Base-by-base conservation (phyloP, 805 yeast genomes). In the Candida michaelii region DNA sequence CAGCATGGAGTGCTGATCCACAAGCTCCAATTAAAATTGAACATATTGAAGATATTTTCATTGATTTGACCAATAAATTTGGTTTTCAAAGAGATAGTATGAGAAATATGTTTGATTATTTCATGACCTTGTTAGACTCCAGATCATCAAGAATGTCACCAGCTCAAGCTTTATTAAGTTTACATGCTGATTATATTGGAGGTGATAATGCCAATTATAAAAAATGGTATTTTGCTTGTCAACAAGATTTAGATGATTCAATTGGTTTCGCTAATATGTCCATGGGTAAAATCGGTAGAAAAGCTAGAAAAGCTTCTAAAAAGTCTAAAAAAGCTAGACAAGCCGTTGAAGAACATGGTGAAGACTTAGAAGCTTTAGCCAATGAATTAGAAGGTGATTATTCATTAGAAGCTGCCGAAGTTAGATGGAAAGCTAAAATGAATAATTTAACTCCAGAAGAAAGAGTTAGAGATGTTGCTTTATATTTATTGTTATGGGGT, bases 1-100 rank as follows among this genome's bases (percentile, higher is more conserved):
- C 99, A 33, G 98, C 99, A 39, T 93, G 99, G 99, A 87, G 97
- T 18, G 95, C 95, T 36, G 98, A 93, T 66, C 90, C 85, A 44
- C 91, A 82, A 60, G 86, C 84, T 16, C 96, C 97, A 7, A 76
- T 93, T 35, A 74, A 85, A 38, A 76, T 79, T 49, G 93, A 86
- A 65, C 91, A 86, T 62, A 83, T 86, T 60, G 95, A 86, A 69
- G 95, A 86, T 69, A 80, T 85, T 29, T 86, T 86, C 60, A 86
- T 86, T 58, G 93, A 86, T 63, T 72, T 86, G 62, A 73, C 91
- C 32, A 85, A 85, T 67, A 83, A 81, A 65, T 85, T 86, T 59
- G 95, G 95, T 59, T 86, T 86, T 76, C 95, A 86, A 70, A 82
- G 95, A 76, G 95, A 86, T 57, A 85, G 93, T 3, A 86, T 86